Evolutionary conservation across 768 basidiomycete species (phyloP), one percentile per base, ranked within the genome.

Genomic region (Infundibulicybe gibba): DNA sequence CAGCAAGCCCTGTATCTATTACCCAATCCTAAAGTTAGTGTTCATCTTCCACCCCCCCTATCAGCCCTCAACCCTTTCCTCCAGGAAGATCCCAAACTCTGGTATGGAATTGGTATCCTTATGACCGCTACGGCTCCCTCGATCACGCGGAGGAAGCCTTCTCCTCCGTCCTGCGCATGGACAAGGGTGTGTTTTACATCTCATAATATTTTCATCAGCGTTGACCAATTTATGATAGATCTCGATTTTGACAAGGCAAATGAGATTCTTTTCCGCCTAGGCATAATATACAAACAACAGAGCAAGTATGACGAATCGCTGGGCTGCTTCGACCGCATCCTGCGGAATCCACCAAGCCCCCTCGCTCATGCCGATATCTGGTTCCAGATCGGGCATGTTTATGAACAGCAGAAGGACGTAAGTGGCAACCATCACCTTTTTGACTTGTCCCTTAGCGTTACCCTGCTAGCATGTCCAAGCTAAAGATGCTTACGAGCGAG

Each of bases 141-240:
- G 95, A 99, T 68, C 97, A 98, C 57, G 97, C 97, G 54, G 97
- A 99, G 67, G 97, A 98, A 63, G 97, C 97, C 0, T 99, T 99
- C 58, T 85, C 92, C 0, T 94, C 90, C 11, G 95, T 98, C 19
- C 81, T 99, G 35, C 77, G 87, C 53, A 98, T 97, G 94, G 94
- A 97, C 69, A 90, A 91, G 68, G 90, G 95, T 97, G 61, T 63
- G 70, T 61, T 6, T n/a, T 50, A 71, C 66, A 43, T 33, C 45
- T 25, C 32, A 39, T 11, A 8, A 25, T 25, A 25, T 25, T 42
- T 15, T 41, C 21, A 30, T 40, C 33, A 55, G 47, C 47, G 42
- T 57, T 44, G 58, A 52, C 62, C 45, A 65, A 61, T 21, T 12
- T 43, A 20, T n/a, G 41, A 45, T 60, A 76, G 75, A 74, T 60